Evolutionary conservation across 2,329 filamentous ascomycete species (phyloP), one percentile per base, ranked within the genome.

Genomic region (Microsporum audouinii): DNA sequence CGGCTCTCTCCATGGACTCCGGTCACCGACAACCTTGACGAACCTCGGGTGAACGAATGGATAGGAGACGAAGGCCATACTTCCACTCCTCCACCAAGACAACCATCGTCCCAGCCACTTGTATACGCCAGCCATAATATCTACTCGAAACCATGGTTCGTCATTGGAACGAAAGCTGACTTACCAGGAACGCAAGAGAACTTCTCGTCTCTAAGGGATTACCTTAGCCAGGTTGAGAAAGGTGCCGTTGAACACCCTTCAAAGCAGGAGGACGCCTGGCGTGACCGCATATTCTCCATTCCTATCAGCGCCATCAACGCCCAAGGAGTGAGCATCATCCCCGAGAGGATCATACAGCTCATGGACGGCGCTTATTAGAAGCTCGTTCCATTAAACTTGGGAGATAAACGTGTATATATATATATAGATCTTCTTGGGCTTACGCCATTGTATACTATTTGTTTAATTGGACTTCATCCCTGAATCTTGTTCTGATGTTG

Each of bases 71-170:
- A 62, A 14, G 7, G 59, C 34, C 57, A 63, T 55, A 34, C 17
- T 7, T 51, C 51, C 23, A 39, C 39, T 33, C 34, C 39, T 57
- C 31, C 45, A 7, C 23, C 17, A 34, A 34, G 23, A 36, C 29
- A 55, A 55, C 43, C 65, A 60, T 43, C 60, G 60, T 27, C 33
- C 62, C 34, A 59, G 61, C 27, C 61, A 64, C 39, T 73, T 83
- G 23, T 79, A 77, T 45, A 6, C 57, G 78, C 75, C 29, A 72
- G 82, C 38, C 79, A 88, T n/a, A 84, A 87, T 45, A 95, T 97
- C 66, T 88, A 88, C n/a, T 84, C 83, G 38, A 99, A 99, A 76
- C 91, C 94, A 0, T 99, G 94, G 94, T 94, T 95, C 69, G 91
- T 96, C 3, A 85, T 96, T 49, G 92, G 89, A 0, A 96, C 91